Percentiles rank a stretch among this genome's conserved stretches.
Evolutionary conservation across 2,329 filamentous ascomycete genomes (phyloP).

Genomic region (Hortaea werneckii): DNA sequence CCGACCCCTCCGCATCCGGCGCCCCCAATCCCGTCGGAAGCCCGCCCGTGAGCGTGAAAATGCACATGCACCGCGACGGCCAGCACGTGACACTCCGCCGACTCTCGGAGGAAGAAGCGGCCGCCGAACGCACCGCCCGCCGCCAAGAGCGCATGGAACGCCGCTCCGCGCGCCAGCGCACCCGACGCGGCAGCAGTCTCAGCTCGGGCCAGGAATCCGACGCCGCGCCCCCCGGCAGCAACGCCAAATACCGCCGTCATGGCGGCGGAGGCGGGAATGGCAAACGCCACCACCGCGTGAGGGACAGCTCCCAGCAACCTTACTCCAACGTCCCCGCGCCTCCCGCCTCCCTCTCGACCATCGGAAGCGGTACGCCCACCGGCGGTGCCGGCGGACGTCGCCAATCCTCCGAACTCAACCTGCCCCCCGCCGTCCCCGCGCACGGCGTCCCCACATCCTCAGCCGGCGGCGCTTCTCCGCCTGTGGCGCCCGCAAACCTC

Average conservation of each 20-base stretch:
- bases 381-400: constrained; percentile 9
- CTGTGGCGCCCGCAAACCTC: background rate
- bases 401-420: constrained; percentile 18
- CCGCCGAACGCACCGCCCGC: constrained; percentile 47
- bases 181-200: constrained; percentile 23
- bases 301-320: constrained; percentile 11
- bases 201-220: constrained; percentile 28
- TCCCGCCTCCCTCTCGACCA: constrained; percentile 13
- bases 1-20: constrained; percentile 20
- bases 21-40: constrained; percentile 17
- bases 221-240: constrained; percentile 6
- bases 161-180: constrained; percentile 1
- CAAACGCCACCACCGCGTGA: constrained; percentile 5
- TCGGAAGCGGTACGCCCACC: constrained; percentile 8
- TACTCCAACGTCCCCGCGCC: constrained; percentile 22
- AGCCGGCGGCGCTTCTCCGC: constrained; percentile 5
- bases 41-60: constrained; percentile 54
- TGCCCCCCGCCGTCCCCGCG: constrained; percentile 11
- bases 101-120: constrained; percentile 52
- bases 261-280: background rate
- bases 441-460: constrained; percentile 5
- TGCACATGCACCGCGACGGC: constrained; percentile 56
- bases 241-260: constrained; percentile 12
- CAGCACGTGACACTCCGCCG: constrained; percentile 53
- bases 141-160: constrained; percentile 31